Evolutionary conservation across 306 rosid genomes (phyloP).

Genomic region (Styphnolobium japonicum): DNA sequence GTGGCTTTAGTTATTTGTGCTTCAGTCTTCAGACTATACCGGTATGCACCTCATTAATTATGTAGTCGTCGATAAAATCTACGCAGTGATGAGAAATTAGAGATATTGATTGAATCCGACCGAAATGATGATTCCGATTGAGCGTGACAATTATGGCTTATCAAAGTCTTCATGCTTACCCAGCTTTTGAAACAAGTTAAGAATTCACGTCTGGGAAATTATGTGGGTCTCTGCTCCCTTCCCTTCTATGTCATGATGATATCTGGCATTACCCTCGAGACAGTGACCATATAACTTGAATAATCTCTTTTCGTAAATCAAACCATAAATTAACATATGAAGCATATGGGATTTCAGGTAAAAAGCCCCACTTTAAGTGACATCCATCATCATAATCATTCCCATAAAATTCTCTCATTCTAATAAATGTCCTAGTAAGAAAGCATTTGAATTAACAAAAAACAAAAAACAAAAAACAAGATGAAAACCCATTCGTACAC

Average conservation of each 20-base stretch:
- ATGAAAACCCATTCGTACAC: constrained; percentile 39
- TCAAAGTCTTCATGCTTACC: constrained; percentile 32
- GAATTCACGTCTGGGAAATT: constrained; percentile 1
- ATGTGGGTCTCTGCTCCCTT: constrained; percentile 17
- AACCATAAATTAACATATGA: constrained; percentile 58
- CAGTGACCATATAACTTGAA: constrained; percentile 5
- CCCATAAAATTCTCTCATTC: constrained; percentile 36
- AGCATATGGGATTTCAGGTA: constrained; percentile 45
- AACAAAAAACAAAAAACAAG: neutral
- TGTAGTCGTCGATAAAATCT: neutral
- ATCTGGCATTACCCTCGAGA: constrained; percentile 13
- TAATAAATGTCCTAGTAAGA: constrained; percentile 39
- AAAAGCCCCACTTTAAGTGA: constrained; percentile 38
- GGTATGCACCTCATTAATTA: constrained; percentile 16
- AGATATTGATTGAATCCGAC: constrained; percentile 32
- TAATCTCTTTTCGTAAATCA: constrained; percentile 36
- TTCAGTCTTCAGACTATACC: constrained; percentile 18
- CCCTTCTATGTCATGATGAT: constrained; percentile 26
- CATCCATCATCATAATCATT: constrained; percentile 48
- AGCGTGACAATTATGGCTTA: constrained; percentile 25
- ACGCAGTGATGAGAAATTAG: constrained; percentile 21
- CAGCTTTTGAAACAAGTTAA: constrained; percentile 22
- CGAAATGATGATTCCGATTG: constrained; percentile 30
- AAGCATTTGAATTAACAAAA: constrained; percentile 40
- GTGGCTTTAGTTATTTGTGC: neutral